Evolutionary conservation across 257 asterid genomes (phyloP).

Genomic region (Fraxinus quadrangulata): DNA sequence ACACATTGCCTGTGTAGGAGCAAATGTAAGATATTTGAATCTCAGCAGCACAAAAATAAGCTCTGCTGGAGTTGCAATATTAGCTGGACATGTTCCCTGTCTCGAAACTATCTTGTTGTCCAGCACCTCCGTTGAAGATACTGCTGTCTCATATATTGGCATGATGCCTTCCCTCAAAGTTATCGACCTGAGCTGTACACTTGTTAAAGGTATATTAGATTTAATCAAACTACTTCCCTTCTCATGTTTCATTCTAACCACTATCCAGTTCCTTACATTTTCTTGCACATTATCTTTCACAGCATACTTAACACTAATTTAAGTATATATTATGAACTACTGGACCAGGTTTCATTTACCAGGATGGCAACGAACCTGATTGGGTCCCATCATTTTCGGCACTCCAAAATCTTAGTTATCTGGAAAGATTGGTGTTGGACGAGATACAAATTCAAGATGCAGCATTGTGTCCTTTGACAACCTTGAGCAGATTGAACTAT

Average conservation of each 20-base stretch:
- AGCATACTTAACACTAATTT: neutral
- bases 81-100: conserved; percentile 73
- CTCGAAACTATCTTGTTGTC: conserved; percentile 73
- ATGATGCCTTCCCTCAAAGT: conserved; percentile 70
- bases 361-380: conserved; percentile 27
- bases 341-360: conserved; percentile 49
- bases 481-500: conserved; percentile 49
- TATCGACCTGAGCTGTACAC: conserved; percentile 60
- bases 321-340: conserved; percentile 16
- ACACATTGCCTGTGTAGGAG: conserved; percentile 54
- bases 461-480: conserved; percentile 56
- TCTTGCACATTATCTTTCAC: conserved; percentile 15
- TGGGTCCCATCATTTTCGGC: conserved; percentile 52
- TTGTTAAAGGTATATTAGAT: conserved; percentile 59
- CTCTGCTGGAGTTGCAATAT: conserved; percentile 60
- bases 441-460: conserved; percentile 49
- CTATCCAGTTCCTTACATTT: conserved; percentile 7
- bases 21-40: conserved; percentile 59
- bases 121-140: conserved; percentile 58
- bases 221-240: neutral
- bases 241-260: neutral
- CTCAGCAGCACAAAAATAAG: conserved; percentile 70
- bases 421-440: conserved; percentile 77
- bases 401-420: conserved; percentile 47
- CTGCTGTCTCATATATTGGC: conserved; percentile 60